Conservation (phyloP, 306 rosid genomes). For the Inga oerstediana region DNA sequence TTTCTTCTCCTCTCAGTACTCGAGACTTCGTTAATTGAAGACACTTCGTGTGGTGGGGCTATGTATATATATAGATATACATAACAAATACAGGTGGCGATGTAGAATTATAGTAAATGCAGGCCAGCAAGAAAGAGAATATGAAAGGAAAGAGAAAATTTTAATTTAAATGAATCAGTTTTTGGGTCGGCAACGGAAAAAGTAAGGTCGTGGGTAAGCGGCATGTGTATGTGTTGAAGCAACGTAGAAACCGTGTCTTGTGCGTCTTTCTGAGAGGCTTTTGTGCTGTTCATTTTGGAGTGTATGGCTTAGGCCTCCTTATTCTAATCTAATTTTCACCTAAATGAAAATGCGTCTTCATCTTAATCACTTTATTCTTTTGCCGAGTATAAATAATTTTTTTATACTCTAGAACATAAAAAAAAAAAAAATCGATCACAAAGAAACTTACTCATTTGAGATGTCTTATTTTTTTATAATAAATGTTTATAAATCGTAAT, state of each 20-base stretch:
- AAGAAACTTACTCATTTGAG: no score
- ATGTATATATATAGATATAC: neutral
- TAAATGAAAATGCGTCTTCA: neutral
- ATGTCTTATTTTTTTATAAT: no score
- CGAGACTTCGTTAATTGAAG: neutral
- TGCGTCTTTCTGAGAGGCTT: neutral
- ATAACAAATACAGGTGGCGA: neutral
- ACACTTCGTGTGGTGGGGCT: neutral
- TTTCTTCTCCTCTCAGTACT: neutral
- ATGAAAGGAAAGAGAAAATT: neutral
- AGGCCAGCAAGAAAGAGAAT: neutral
- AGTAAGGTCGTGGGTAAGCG: slow-evolving; percentile 20
- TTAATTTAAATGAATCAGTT: neutral
- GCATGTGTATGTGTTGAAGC: slow-evolving; percentile 7
- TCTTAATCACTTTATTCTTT: no score
- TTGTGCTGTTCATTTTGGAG: neutral
- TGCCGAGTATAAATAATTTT: no score
- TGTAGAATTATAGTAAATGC: neutral
- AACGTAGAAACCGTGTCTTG: neutral
- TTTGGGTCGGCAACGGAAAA: neutral
- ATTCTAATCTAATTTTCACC: neutral
- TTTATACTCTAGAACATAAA: no score
- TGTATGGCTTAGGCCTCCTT: neutral
- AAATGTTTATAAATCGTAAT: no score
- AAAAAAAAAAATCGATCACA: no score